These are phyloP conservation scores for Leavenworthia alabamica DNA, from an alignment of 345 rosid genomes.

Conservation along the genomic window DNA sequence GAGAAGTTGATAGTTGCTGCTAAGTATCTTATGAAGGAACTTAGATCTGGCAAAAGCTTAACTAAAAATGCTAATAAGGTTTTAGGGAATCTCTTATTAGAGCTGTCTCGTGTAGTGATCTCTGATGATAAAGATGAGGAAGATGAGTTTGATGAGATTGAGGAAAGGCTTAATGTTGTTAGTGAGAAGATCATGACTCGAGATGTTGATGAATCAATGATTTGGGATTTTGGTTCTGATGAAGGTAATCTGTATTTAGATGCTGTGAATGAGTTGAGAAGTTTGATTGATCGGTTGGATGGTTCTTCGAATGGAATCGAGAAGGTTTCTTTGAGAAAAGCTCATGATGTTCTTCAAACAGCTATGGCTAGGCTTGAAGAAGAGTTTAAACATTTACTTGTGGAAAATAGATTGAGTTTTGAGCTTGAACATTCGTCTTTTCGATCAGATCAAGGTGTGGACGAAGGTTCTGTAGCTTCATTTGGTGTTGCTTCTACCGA, in stretches of 20 bases:
- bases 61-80: slow-evolving; percentile 46
- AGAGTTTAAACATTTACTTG: slow-evolving; percentile 69
- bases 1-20: slow-evolving; percentile 65
- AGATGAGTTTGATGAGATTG: slow-evolving; percentile 35
- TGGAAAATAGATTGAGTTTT: slow-evolving; percentile 53
- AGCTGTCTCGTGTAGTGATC: slow-evolving; percentile 43
- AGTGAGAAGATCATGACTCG: slow-evolving; percentile 61
- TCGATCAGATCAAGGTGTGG: slow-evolving; percentile 53
- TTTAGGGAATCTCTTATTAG: slow-evolving; percentile 53
- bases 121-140: slow-evolving; percentile 29
- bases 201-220: slow-evolving; percentile 68
- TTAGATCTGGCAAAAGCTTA: slow-evolving; percentile 57
- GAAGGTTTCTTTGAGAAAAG: slow-evolving; percentile 44
- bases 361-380: slow-evolving; percentile 88
- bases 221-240: slow-evolving; percentile 58
- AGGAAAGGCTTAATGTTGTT: slow-evolving; percentile 42
- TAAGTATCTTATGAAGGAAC: slow-evolving; percentile 43
- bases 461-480: slow-evolving; percentile 47
- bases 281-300: slow-evolving; percentile 52
- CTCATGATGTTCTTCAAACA: slow-evolving; percentile 69
- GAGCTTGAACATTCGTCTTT: slow-evolving; percentile 65
- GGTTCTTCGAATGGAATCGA: slow-evolving; percentile 30
- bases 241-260: slow-evolving; percentile 48
- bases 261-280: slow-evolving; percentile 49
- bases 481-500: slow-evolving; percentile 60